phyloP scores from a whole-genome alignment of 805 yeast genomes.

The Candida dajiaensis region DNA sequence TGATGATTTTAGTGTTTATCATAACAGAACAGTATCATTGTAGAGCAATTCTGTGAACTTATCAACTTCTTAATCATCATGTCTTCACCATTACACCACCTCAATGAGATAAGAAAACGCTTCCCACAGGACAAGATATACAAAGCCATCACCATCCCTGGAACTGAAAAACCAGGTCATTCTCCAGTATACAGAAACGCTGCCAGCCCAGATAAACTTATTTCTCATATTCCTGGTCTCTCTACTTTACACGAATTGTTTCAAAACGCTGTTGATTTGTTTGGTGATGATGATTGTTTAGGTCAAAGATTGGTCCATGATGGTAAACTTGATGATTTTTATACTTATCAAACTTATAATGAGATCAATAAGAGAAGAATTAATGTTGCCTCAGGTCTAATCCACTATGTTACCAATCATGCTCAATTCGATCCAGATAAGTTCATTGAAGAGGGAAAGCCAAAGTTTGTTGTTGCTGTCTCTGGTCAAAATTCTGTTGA shows the following conservation, averaged over 20 bases:
- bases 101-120: constrained; percentile 1
- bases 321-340: constrained; percentile 32
- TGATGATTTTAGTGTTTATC: too few relatives aligned
- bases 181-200: constrained; percentile 40
- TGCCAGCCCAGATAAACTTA: constrained; percentile 15
- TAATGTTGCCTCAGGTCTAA: constrained; percentile 42
- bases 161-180: constrained; percentile 35
- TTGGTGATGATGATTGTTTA: constrained; percentile 30
- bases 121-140: constrained; percentile 6
- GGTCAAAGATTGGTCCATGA: constrained; percentile 28
- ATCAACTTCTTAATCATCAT: neutral
- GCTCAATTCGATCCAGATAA: constrained; percentile 7
- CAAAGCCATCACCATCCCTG: constrained; percentile 28
- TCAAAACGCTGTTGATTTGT: constrained; percentile 27
- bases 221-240: constrained; percentile 16
- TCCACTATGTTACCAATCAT: constrained; percentile 24
- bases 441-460: constrained; percentile 8
- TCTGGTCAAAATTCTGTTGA: constrained; percentile 48
- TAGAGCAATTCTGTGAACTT: neutral
- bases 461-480: constrained; percentile 38
- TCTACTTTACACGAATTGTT: constrained; percentile 36
- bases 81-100: constrained; percentile 1
- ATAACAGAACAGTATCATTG: neutral
- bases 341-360: constrained; percentile 35
- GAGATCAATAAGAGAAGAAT: constrained; percentile 31